Evolutionary conservation across 2,329 filamentous ascomycete species (phyloP), one percentile per base, ranked within the genome.

Genomic region (Gaeumannomyces sp.): DNA sequence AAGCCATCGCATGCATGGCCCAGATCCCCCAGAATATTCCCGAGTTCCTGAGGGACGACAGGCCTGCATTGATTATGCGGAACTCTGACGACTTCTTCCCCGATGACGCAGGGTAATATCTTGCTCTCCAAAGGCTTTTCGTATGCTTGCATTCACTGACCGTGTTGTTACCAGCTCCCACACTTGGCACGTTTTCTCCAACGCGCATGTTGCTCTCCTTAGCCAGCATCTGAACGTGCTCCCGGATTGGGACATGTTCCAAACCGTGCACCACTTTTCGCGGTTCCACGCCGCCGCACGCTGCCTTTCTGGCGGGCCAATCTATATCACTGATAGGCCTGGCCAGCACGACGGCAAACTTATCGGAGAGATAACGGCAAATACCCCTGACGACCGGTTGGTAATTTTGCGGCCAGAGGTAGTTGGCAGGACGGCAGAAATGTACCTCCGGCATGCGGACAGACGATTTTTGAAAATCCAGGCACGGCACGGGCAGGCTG

Each of bases 61-160:
- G 38, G 3, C 35, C 91, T 0, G 80, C 85, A 0, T 81, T 96
- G 29, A 80, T 93, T 0, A 85, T 93, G 25, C 89, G 95, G 61
- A 98, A 96, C 77, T 96, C 91, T 0, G 93, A 89, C 68, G 91
- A 98, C 76, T 99, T 93, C 81, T 97, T 95, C 75, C 95, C 95
- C 0, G 86, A 93, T 60, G 84, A 93, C 4, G 85, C 88, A 0
- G 84, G 86, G 53, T 59, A 31, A 29, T 22, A 11, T 53, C 22
- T n/a, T 53, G 19, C 19, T 11, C n/a, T 10, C 19, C 7, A 10
- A 25, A n/a, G 6, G 1, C 45, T 19, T 53, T 25, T 4, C n/a
- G 22, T 25, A 3, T 53, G 6, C 2, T 25, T 53, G 45, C 45
- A 10, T 25, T 53, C 22, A 13, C 27, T 59, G 27, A 59, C 13